phyloP scores from a whole-genome alignment of 2,329 filamentous ascomycete genomes.

The Trichoderma atrobrunneum region DNA sequence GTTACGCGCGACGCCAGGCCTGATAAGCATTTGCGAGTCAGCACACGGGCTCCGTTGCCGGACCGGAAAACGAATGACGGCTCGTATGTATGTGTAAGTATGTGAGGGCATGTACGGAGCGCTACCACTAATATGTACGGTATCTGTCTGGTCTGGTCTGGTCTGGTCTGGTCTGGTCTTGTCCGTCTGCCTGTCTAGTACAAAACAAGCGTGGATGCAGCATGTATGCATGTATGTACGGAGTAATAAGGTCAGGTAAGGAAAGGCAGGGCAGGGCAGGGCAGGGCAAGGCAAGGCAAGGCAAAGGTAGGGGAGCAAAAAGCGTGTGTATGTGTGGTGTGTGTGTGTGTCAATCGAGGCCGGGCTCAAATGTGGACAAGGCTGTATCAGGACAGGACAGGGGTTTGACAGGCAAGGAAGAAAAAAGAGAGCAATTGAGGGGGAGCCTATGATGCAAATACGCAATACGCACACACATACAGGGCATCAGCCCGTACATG shows the following conservation, averaged over 20 bases:
- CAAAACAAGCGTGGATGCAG: not conserved
- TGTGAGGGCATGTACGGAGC: conserved; percentile 3
- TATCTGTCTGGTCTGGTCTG: not conserved
- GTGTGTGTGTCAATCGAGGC: conserved; percentile 11
- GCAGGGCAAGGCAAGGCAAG: conserved; percentile 8
- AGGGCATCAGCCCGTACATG: not conserved
- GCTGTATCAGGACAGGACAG: conserved; percentile 16
- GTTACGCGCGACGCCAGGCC: conserved; percentile 32
- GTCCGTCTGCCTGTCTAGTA: not conserved
- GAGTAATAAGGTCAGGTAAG: conserved; percentile 2
- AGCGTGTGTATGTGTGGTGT: not conserved
- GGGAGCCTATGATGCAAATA: not conserved
- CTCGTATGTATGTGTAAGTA: conserved; percentile 4
- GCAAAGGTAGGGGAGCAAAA: not conserved
- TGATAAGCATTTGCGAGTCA: conserved; percentile 22
- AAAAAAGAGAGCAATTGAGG: not conserved
- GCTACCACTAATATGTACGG: not conserved
- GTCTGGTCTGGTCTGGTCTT: not conserved
- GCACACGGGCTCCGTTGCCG: conserved; percentile 15
- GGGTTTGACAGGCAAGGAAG: not conserved
- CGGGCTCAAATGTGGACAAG: conserved; percentile 16
- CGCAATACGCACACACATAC: conserved; percentile 14
- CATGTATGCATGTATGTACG: conserved; percentile 3
- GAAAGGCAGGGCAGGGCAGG: not conserved
- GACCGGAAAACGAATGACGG: not conserved